These are phyloP conservation scores for Avena eriantha DNA, from an alignment of 176 grass and related monocot genomes.

Conservation along the genomic window DNA sequence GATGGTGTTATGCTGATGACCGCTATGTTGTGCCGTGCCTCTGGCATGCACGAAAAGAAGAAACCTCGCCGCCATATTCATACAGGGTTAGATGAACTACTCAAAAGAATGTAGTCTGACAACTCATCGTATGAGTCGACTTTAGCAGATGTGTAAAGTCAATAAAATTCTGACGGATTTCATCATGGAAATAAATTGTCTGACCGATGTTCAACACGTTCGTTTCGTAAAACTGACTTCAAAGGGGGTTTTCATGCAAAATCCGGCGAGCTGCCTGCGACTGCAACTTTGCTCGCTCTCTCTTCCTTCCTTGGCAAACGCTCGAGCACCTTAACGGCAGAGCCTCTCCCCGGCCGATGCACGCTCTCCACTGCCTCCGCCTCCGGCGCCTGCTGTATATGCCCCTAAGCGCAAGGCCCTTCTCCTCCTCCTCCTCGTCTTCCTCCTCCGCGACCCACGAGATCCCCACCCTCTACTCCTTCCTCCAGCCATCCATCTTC, in stretches of 20 bases:
- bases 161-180: too few species aligned
- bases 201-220: too few species aligned
- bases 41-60: background rate
- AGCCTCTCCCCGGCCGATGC: conserved; percentile 37
- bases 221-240: too few species aligned
- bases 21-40: background rate
- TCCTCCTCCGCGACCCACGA: conserved; percentile 40
- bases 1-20: background rate
- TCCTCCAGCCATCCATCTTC: conserved; percentile 88
- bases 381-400: conserved; percentile 31
- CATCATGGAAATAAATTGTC: too few species aligned
- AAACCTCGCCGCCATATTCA: background rate
- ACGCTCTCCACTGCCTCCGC: conserved; percentile 44
- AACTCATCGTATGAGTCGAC: too few species aligned
- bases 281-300: background rate
- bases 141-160: too few species aligned
- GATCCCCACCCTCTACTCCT: conserved; percentile 88
- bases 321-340: conserved; percentile 49
- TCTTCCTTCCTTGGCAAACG: conserved; percentile 32
- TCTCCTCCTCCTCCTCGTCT: background rate
- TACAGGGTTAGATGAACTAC: too few species aligned
- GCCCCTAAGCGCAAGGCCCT: background rate
- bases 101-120: too few species aligned
- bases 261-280: too few species aligned
- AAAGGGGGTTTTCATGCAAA: background rate